These are phyloP conservation scores for Phytopythium helicoides DNA, from an alignment of 352 stramenopile species.

Conservation along the genomic window DNA sequence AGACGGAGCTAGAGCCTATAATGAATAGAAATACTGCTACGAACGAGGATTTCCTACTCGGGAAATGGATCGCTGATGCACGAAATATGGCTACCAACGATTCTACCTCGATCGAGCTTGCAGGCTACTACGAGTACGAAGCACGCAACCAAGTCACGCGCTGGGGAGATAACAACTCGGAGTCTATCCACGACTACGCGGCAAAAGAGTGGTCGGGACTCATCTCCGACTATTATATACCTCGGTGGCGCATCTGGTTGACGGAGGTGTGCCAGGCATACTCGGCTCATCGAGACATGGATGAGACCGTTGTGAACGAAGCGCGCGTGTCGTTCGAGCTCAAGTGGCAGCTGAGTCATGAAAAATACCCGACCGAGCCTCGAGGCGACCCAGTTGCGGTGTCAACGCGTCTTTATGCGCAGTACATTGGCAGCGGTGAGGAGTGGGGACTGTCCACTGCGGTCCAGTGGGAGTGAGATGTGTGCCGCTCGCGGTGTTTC, in stretches of 20 bases:
- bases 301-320: constrained; percentile 42
- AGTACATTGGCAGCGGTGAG: constrained; percentile 33
- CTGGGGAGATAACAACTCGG: constrained; percentile 76
- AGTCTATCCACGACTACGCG: constrained; percentile 73
- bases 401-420: constrained; percentile 50
- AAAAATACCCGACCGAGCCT: constrained; percentile 43
- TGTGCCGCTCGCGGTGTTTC: too few relatives aligned
- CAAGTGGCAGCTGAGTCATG: constrained; percentile 66
- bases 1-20: too few relatives aligned
- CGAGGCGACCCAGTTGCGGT: constrained; percentile 46
- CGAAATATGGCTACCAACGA: constrained; percentile 33
- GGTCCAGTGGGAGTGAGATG: too few relatives aligned
- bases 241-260: constrained; percentile 72
- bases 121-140: constrained; percentile 77
- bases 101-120: constrained; percentile 15
- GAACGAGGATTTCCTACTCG: constrained; percentile 66
- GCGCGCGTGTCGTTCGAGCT: constrained; percentile 64
- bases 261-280: constrained; percentile 68
- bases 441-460: constrained; percentile 6
- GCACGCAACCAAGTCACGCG: constrained; percentile 81
- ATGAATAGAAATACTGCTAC: too few relatives aligned
- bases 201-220: constrained; percentile 77
- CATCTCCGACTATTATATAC: constrained; percentile 63
- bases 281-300: constrained; percentile 48
- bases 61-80: constrained; percentile 67